Base-by-base conservation (phyloP, 1,284 basidiomycete species). In the Ustilago nuda region DNA sequence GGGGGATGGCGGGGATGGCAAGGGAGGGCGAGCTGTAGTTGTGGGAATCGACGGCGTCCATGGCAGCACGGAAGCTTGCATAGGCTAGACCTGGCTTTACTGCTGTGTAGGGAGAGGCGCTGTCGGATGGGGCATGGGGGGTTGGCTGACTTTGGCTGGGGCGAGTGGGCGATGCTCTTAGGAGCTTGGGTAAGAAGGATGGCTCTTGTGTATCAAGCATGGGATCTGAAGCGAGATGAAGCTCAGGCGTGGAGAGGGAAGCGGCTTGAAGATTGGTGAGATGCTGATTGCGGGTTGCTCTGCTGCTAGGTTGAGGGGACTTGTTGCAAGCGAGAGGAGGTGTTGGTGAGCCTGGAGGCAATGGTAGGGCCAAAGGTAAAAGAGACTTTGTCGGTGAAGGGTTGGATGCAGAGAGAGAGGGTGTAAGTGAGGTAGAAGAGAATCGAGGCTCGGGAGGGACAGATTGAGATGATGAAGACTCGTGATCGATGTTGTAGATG, bases 201-300 rank as follows among this genome's bases (percentile, higher is more conserved):
- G 73, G 73, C 46, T 76, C 76, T 15, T 80, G 69, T 13, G 70
- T 68, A 19, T 75, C 74, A 50, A 78, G 60, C 64, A 82, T 62
- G 1, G 80, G 73, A 33, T 80, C 78, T 2, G 80, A 82, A 19
- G 80, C 72, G 39, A 82, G 66, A 39, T 82, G 80, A 8, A 82
- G 74, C 62, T 82, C 80, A 1, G 80, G 80, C 0, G 76, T 82
- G 33, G 76, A 79, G 7, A 80, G 72, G 5, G 78, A 76, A 2
- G 80, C 80, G 23, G 71, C 56, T 52, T 75, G 72, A 12, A 78
- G 76, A 32, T 80, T 80, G 53, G 69, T 72, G 35, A 76, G 69
- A 17, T 74, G 62, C 45, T 70, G 66, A 13, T 66, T 66, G 46
- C 72, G 67, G 30, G 72, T 65, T 2, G 62, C 56, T 55, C 63